A percentile compares a stretch with the other conserved stretches of the same genome.
Evolutionary conservation across 192 early-diverging fungal genomes (phyloP).

Genomic region (Backusella westeae): DNA sequence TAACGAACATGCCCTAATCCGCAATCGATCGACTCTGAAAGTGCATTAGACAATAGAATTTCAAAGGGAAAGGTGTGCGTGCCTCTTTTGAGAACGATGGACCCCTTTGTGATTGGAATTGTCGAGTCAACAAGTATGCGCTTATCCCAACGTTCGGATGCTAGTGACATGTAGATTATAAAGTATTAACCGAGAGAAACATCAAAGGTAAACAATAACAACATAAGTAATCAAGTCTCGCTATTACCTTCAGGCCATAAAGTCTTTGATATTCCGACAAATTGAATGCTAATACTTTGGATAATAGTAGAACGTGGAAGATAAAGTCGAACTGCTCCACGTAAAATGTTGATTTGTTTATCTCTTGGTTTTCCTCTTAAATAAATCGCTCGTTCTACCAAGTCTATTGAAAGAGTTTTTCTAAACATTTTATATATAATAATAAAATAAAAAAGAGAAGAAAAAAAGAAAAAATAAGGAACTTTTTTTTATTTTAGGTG

Average conservation of each 20-base stretch:
- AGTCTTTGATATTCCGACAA: constrained; percentile 34
- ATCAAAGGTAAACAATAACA: background rate
- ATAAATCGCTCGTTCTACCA: constrained; percentile 30
- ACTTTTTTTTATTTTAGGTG: background rate
- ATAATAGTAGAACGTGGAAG: constrained; percentile 4
- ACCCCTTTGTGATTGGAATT: constrained; percentile 3
- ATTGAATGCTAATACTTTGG: constrained; percentile 19
- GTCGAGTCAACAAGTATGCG: constrained; percentile 20
- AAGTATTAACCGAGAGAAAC: background rate
- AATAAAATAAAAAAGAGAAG: background rate
- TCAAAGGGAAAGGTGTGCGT: constrained; percentile 29
- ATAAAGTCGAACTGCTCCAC: constrained; percentile 21
- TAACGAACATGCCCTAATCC: constrained; percentile 27
- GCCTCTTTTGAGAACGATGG: constrained; percentile 10
- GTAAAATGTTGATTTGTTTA: constrained; percentile 25
- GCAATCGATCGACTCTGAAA: constrained; percentile 36
- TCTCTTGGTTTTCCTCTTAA: constrained; percentile 21
- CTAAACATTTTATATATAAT: constrained; percentile 15
- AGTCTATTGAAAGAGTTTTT: constrained; percentile 28
- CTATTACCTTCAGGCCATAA: constrained; percentile 33
- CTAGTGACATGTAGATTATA: background rate
- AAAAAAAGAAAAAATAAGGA: constrained; percentile 11
- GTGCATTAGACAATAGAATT: constrained; percentile 26
- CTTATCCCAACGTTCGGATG: constrained; percentile 27
- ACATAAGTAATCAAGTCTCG: background rate